Evolutionary conservation across 768 basidiomycete species (phyloP), one percentile per base, ranked within the genome.

Genomic region (Amanita molliuscula): DNA sequence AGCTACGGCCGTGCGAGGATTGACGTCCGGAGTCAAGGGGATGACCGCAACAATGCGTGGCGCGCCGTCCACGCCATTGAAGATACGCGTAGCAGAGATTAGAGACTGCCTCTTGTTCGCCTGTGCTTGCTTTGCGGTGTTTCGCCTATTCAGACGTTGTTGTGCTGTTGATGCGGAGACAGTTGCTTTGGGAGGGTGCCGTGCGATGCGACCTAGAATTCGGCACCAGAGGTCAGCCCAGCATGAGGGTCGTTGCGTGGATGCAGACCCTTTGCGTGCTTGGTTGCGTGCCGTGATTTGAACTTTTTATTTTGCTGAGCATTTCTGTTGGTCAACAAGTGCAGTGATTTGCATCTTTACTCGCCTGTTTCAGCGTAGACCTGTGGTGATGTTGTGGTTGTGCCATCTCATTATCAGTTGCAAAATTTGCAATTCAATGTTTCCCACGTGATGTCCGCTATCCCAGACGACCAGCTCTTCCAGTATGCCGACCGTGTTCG

Each of bases 261-360:
- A 35, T 11, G 28, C 34, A 31, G 38, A 82, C 92, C 93, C 73
- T 95, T 95, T 28, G 89, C 82, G 1, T 85, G 80, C 67, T 96
- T 96, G 10, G 88, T 79, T 2, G 91, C 78, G 71, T 93, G 88
- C 62, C 82, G 88, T 2, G 90, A 90, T 68, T 97, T 97, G 74
- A 88, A 97, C 1, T 77, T 57, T 65, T 98, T 98, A 67, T 98
- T 96, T 74, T 81, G 70, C 89, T 93, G 43, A 4, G 6, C 4
- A 8, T 44, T 33, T 18, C n/a, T 13, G 1, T 47, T 15, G 13
- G 11, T n/a, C 31, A 29, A 16, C 6, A 16, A 23, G 26, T 13
- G 13, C 10, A 3, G 13, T 1, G n/a, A 16, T 6, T 29, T 6
- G 16, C 9, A 9, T 23, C 13, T 11, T n/a, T 10, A 33, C 18